Evolutionary conservation across 805 yeast genomes (phyloP).

Genomic region (Candida ortonii): DNA sequence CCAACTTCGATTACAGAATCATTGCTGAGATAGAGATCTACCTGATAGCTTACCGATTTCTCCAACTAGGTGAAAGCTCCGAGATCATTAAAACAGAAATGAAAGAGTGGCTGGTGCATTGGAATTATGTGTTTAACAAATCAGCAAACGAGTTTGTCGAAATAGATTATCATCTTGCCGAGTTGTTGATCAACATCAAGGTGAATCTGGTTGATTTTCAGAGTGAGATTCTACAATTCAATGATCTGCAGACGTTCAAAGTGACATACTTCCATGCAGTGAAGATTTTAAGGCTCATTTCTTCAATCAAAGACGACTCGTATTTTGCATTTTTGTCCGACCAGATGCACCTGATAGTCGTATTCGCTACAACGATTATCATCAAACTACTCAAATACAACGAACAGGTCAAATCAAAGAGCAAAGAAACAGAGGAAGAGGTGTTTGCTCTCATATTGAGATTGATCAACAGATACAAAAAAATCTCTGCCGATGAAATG

Average conservation of each 20-base stretch:
- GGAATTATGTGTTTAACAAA: conserved; percentile 67
- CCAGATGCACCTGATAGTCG: conserved; percentile 57
- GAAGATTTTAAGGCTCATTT: conserved; percentile 40
- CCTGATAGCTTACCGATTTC: conserved; percentile 53
- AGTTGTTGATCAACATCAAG: conserved; percentile 42
- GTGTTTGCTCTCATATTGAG: conserved; percentile 8
- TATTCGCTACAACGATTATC: conserved; percentile 40
- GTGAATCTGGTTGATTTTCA: conserved; percentile 10
- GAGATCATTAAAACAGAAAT: conserved; percentile 37
- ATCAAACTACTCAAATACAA: conserved; percentile 26
- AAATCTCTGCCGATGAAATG: conserved; percentile 9
- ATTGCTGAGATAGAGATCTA: conserved; percentile 70
- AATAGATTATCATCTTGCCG: conserved; percentile 62
- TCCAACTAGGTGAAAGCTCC: conserved; percentile 37
- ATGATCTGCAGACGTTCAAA: conserved; percentile 13
- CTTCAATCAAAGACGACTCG: conserved; percentile 40
- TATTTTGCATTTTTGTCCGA: conserved; percentile 71
- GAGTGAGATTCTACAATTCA: conserved; percentile 1
- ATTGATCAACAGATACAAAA: conserved; percentile 17
- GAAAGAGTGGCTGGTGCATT: conserved; percentile 60
- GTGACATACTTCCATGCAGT: conserved; percentile 40
- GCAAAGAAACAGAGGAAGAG: conserved; percentile 4
- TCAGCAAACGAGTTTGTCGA: conserved; percentile 74
- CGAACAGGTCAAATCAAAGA: conserved; percentile 6
- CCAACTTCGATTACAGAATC: conserved; percentile 81